Base-by-base conservation (phyloP, 2,329 filamentous ascomycete species). In the Penicillium sp. region DNA sequence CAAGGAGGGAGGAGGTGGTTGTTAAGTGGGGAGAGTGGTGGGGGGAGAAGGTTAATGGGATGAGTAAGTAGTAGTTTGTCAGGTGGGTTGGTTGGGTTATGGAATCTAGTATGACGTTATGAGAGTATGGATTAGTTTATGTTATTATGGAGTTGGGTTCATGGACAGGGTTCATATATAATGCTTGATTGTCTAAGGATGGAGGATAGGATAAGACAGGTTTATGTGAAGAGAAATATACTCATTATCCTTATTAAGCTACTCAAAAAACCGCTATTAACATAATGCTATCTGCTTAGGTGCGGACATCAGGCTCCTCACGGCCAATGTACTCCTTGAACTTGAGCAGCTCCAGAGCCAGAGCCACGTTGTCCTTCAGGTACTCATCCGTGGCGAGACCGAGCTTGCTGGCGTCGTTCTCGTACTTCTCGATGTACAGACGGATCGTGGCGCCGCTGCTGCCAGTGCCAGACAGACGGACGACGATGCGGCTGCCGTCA, bases 351-450 rank as follows among this genome's bases (percentile, higher is more conserved):
- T 84, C 81, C 3, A 88, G 86, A 21, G 91, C 88, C 61, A 95
- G 81, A 67, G 84, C 80, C 64, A 98, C 87, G 67, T 94, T 88
- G 50, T 88, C 86, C 77, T 87, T 85, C 62, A 98, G 79, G 77
- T 95, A 97, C 51, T 91, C 89, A 73, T 97, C 91, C 12, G 90
- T 89, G 69, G 94, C 88, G 64, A 85, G 70, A 51, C 77, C 80
- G 66, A 93, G 94, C 53, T 83, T 89, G 54, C 80, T 83, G 54
- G 83, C 76, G 65, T 97, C 88, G 57, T 75, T 80, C 71, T 87
- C 90, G 76, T 97, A 87, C 77, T 91, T 91, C 81, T 98, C 93
- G 60, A 98, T 84, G 73, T 98, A 98, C 59, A 98, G 78, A 56
- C 93, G 87, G 68, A 98, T 97, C 29, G 93, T 98, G 41, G 93